Evolutionary conservation across 495 filamentous ascomycete genomes (phyloP).

Genomic region (Cladorrhinum samala): DNA sequence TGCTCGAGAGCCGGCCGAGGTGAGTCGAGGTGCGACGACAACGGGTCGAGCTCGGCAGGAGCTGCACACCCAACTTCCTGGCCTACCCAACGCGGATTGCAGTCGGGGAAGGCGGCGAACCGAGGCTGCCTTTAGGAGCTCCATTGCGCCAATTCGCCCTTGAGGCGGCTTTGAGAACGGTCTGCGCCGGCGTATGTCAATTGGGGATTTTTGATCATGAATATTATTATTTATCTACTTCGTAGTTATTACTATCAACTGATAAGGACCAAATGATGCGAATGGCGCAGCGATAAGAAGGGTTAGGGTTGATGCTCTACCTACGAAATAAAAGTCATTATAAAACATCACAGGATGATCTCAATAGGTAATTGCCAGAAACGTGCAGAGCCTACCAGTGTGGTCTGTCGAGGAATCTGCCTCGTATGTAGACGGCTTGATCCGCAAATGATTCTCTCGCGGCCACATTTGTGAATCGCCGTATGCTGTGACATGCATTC

Average conservation of each 20-base stretch:
- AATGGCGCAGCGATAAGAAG: neutral
- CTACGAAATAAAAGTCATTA: no score
- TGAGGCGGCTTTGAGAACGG: neutral
- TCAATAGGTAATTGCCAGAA: no score
- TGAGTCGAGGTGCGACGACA: conserved; percentile 3
- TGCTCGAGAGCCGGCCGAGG: neutral
- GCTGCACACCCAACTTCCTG: conserved; percentile 18
- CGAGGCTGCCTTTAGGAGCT: conserved; percentile 17
- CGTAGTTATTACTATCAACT: neutral
- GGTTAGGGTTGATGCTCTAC: neutral
- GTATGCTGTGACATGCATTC: no score
- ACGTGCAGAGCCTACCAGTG: no score
- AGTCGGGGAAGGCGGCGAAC: conserved; percentile 14
- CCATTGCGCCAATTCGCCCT: conserved; percentile 9
- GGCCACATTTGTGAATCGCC: no score
- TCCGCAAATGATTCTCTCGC: no score
- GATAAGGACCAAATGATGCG: neutral
- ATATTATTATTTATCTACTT: no score
- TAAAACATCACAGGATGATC: no score
- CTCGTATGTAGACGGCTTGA: no score
- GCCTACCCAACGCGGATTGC: conserved; percentile 10
- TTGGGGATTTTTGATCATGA: no score
- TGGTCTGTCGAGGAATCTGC: no score
- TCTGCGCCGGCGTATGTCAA: neutral
- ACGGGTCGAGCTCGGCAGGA: conserved; percentile 9